Evolutionary conservation across 331 rosid species (phyloP), one percentile per base, ranked within the genome.

Genomic region (Prunus yedoensis): DNA sequence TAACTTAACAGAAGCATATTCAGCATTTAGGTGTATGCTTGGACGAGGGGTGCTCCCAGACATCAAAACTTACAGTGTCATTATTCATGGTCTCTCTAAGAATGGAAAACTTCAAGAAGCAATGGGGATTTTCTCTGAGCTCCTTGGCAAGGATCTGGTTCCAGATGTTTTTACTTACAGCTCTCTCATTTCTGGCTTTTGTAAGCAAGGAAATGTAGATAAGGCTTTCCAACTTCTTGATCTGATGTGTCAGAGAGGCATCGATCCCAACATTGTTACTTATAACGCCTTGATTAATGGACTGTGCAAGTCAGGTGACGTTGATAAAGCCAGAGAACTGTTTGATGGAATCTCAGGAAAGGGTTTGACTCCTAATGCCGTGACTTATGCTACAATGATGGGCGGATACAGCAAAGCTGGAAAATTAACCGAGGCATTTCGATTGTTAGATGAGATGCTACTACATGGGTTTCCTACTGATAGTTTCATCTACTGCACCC

Each of bases 51-150:
- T 66, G 72, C 60, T 81, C 51, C 86, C 89, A 10, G 84, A 83
- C 43, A 73, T 85, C 68, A 78, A 60, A 73, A 63, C 87, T 46
- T 83, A 85, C 20, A 67, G 81, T 73, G 87, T 79, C 64, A 78
- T 87, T 54, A 85, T 85, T 63, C 74, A 57, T 18, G 83, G 77
- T 59, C 86, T 87, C 58, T 79, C 83, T 18, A 85, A 32, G 86
- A 78, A 74, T 70, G 87, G 91, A 78, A 85, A 83, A 73, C 63
- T 83, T 69, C 49, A 83, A 78, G 91, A 83, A 87, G 87, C 87
- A 23, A 61, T 83, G 77, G 81, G 65, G 74, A 47, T 87, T 23
- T 81, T 85, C 62, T 80, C 79, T 0, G 87, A 87, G 74, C 79
- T 83, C 54, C 67, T 57, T 50, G 78, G 72, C 43, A 85, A 67